phyloP scores from a whole-genome alignment of 768 basidiomycete species.

The Collybiopsis confluens region DNA sequence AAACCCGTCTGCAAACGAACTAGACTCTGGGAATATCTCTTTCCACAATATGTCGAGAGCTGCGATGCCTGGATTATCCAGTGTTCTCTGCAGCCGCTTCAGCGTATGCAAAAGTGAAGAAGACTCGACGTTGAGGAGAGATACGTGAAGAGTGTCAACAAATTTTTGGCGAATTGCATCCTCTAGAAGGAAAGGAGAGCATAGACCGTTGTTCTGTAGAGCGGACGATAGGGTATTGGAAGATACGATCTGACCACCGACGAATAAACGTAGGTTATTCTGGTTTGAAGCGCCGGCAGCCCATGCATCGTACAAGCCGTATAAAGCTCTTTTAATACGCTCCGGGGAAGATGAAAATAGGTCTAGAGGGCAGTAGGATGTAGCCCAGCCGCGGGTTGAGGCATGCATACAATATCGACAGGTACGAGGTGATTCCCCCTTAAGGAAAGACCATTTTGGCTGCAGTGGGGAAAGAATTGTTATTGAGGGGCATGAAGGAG shows the following conservation, averaged over 20 bases:
- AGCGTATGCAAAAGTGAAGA: constrained; percentile 50
- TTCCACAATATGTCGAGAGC: constrained; percentile 55
- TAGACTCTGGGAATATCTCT: constrained; percentile 16
- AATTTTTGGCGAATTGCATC: constrained; percentile 45
- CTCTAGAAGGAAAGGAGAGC: constrained; percentile 7
- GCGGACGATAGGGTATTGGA: neutral
- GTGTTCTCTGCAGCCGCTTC: constrained; percentile 60
- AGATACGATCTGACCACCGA: constrained; percentile 13
- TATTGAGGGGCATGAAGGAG: neutral
- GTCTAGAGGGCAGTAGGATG: constrained; percentile 84
- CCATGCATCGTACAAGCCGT: constrained; percentile 74
- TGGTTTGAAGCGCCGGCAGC: constrained; percentile 50
- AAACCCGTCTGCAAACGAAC: constrained; percentile 24
- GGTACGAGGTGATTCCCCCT: constrained; percentile 46
- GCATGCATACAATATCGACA: constrained; percentile 92
- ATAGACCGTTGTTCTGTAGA: neutral
- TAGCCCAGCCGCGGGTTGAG: constrained; percentile 21
- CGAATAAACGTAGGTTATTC: constrained; percentile 85
- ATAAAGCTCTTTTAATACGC: constrained; percentile 66
- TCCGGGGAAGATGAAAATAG: constrained; percentile 67
- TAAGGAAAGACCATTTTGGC: constrained; percentile 97
- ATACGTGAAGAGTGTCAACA: constrained; percentile 35
- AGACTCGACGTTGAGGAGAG: constrained; percentile 38
- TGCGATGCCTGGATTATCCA: constrained; percentile 85
- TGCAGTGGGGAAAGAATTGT: constrained; percentile 25